These are phyloP conservation scores for Spergularia marina DNA, from an alignment of 148 eudicot species.

Conservation along the genomic window DNA sequence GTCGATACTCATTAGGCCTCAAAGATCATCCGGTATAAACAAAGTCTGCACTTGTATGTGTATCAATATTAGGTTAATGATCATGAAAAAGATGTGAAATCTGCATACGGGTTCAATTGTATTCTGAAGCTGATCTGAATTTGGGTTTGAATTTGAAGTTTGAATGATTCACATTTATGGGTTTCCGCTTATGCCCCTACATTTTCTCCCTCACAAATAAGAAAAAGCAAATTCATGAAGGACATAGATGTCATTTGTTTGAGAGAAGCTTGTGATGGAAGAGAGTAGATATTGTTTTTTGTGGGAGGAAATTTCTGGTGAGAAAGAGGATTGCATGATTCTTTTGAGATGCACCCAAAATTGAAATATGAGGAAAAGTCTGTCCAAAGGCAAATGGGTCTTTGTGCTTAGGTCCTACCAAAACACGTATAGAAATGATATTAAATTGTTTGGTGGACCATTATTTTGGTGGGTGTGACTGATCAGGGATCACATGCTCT, in stretches of 20 bases:
- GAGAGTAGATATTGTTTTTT: too few species aligned
- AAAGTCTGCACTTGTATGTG: too few species aligned
- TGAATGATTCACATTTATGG: neutral
- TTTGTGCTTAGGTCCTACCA: constrained; percentile 3
- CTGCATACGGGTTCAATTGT: neutral
- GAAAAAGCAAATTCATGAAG: too few species aligned
- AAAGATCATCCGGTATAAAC: too few species aligned
- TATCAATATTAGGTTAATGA: neutral
- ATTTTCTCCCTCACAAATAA: too few species aligned
- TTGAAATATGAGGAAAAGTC: constrained; percentile 15
- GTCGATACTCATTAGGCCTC: too few species aligned
- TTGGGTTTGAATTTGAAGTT: neutral
- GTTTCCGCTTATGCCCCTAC: too few species aligned
- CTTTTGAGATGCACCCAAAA: neutral
- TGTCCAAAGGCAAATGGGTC: neutral
- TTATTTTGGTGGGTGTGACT: too few species aligned
- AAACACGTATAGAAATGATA: constrained; percentile 1
- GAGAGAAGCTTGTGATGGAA: too few species aligned
- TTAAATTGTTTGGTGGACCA: constrained; percentile 7
- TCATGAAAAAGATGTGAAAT: neutral
- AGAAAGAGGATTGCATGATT: too few species aligned
- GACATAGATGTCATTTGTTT: too few species aligned
- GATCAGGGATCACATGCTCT: neutral
- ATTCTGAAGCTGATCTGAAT: neutral
- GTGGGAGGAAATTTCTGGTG: too few species aligned